Conservation (phyloP, 306 rosid genomes). For the Quercus cerris region DNA sequence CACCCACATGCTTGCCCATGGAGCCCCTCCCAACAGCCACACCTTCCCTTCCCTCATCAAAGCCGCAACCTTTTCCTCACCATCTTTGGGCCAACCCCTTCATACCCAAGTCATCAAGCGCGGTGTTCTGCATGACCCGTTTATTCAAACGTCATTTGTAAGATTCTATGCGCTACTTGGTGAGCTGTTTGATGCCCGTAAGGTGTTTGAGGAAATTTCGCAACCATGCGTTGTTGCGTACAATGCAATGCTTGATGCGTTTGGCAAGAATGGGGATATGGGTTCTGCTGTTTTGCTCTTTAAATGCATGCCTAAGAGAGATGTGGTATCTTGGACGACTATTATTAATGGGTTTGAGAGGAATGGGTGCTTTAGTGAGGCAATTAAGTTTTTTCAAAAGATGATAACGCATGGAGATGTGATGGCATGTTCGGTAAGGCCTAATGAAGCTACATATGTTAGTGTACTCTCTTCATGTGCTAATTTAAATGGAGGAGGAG, state of each 20-base stretch:
- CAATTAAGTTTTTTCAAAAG: conserved; percentile 43
- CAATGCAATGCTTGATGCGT: conserved; percentile 70
- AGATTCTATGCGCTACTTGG: conserved; percentile 24
- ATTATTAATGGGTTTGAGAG: conserved; percentile 55
- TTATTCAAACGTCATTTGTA: conserved; percentile 59
- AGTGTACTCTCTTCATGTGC: conserved; percentile 63
- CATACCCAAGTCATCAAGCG: conserved; percentile 60
- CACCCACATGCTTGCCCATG: conserved; percentile 64
- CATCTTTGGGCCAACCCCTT: conserved; percentile 30
- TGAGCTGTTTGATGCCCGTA: conserved; percentile 34
- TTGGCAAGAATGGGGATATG: conserved; percentile 55
- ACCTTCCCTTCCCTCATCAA: conserved; percentile 73
- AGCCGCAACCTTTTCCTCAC: conserved; percentile 24
- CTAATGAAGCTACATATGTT: conserved; percentile 76
- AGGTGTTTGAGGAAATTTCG: conserved; percentile 75
- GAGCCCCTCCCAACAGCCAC: conserved; percentile 52
- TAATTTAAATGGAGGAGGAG: conserved; percentile 40
- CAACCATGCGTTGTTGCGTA: conserved; percentile 43
- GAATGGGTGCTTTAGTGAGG: conserved; percentile 45
- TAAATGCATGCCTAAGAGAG: conserved; percentile 37
- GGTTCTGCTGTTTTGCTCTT: conserved; percentile 54
- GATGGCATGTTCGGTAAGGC: conserved; percentile 42
- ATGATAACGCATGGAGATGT: conserved; percentile 51
- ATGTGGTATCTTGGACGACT: conserved; percentile 77
- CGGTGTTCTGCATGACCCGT: conserved; percentile 48